These are phyloP conservation scores for Lagerstroemia speciosa DNA, from an alignment of 345 rosid species.

Conservation along the genomic window DNA sequence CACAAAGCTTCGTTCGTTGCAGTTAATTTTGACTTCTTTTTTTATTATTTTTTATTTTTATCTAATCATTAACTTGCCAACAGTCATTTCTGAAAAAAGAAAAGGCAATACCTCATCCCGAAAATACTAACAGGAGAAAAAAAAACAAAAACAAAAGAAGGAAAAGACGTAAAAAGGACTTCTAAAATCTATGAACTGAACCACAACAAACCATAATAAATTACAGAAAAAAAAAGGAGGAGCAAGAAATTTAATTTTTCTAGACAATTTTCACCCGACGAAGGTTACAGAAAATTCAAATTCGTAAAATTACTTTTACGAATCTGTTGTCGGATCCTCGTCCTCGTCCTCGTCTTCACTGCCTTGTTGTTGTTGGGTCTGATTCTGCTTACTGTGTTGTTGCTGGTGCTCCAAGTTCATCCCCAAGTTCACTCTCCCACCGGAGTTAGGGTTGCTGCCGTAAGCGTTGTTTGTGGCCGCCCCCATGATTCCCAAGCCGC, in stretches of 20 bases:
- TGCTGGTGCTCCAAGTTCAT: constrained; percentile 53
- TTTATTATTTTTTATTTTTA: neutral
- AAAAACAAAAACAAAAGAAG: neutral
- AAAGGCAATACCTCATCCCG: neutral
- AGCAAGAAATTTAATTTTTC: neutral
- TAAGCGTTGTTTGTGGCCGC: constrained; percentile 19
- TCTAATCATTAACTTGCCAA: constrained; percentile 1
- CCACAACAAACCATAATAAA: neutral
- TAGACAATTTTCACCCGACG: neutral
- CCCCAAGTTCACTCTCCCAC: constrained; percentile 36
- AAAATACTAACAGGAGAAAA: neutral
- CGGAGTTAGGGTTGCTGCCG: constrained; percentile 11
- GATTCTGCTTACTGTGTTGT: constrained; percentile 36
- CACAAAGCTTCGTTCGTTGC: too few species aligned
- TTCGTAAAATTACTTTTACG: neutral
- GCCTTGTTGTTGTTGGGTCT: constrained; percentile 9
- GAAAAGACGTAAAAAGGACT: neutral
- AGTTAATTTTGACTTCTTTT: neutral
- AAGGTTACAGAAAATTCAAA: neutral
- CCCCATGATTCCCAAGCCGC: constrained; percentile 40
- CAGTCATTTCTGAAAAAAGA: neutral
- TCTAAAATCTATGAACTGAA: neutral
- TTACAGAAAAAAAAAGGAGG: neutral
- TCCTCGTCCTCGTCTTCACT: constrained; percentile 10
- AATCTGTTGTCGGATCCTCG: constrained; percentile 3